Conservation (phyloP, 176 grass and related monocot species). For the Saccharum officinarum region DNA sequence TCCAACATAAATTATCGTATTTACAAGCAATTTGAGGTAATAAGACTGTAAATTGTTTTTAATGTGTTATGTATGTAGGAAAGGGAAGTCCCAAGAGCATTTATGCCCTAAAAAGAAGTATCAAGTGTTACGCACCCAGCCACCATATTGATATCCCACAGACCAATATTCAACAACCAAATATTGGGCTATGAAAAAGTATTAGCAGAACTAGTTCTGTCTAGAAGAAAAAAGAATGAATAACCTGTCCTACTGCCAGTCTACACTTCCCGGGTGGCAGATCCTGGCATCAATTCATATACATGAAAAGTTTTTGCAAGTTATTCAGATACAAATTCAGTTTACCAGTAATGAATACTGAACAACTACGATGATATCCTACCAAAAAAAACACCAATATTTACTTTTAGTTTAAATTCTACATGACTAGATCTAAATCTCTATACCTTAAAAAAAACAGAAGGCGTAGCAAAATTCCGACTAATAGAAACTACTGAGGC, state of each 20-base stretch:
- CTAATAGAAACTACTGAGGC: too few relatives aligned
- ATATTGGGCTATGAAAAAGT: not conserved
- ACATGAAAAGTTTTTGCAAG: not conserved
- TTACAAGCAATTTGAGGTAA: not conserved
- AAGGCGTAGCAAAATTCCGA: too few relatives aligned
- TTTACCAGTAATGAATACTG: not conserved
- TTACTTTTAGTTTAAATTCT: not conserved
- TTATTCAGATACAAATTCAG: not conserved
- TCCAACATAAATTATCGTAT: constrained; percentile 14
- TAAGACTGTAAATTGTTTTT: not conserved
- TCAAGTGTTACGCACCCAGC: not conserved
- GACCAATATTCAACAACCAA: not conserved
- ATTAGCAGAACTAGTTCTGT: not conserved
- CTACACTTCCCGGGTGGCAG: not conserved
- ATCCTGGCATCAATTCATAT: not conserved
- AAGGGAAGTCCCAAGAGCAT: not conserved
- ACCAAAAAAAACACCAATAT: not conserved
- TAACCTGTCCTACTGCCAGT: not conserved
- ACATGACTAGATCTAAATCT: not conserved
- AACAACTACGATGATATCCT: not conserved
- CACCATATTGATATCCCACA: not conserved
- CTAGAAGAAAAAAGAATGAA: not conserved
- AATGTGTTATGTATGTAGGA: not conserved
- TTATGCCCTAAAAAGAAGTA: not conserved
- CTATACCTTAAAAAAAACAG: not conserved